These are phyloP conservation scores for Scedosporium apiospermum DNA, from an alignment of 2,329 filamentous ascomycete genomes.

Conservation along the genomic window DNA sequence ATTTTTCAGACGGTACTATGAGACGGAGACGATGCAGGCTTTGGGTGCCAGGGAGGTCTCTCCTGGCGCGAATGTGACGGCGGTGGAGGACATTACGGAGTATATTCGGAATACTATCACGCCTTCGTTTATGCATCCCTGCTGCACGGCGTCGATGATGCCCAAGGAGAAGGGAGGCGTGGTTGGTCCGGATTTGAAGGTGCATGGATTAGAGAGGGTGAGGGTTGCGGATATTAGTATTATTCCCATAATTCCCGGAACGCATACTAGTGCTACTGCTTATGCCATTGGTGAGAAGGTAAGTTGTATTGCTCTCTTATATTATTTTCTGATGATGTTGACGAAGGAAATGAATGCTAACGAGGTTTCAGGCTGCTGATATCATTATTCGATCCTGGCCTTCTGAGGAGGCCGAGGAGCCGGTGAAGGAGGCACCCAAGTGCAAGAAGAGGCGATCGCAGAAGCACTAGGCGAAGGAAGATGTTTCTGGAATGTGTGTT, in stretches of 20 bases:
- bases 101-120: constrained; percentile 17
- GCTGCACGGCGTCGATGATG: constrained; percentile 35
- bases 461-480: neutral
- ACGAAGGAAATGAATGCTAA: neutral
- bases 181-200: constrained; percentile 21
- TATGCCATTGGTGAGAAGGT: constrained; percentile 44
- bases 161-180: constrained; percentile 25
- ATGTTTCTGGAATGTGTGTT: neutral
- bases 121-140: constrained; percentile 30
- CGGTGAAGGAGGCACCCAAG: neutral
- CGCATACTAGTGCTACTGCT: constrained; percentile 38
- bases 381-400: constrained; percentile 5
- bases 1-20: constrained; percentile 18
- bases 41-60: constrained; percentile 13
- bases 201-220: constrained; percentile 22
- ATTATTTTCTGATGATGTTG: neutral
- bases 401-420: constrained; percentile 1
- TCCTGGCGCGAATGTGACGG: constrained; percentile 17
- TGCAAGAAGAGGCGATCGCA: constrained; percentile 1
- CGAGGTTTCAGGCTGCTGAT: constrained; percentile 3
- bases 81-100: constrained; percentile 9
- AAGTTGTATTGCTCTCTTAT: neutral
- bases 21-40: neutral
- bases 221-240: constrained; percentile 20
- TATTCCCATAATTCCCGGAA: constrained; percentile 15